A percentile compares a stretch with the other conserved stretches of the same genome.
These are phyloP conservation scores for Erythrobasidium hasegawianum DNA, from an alignment of 1,284 basidiomycete species.

Conservation along the genomic window DNA sequence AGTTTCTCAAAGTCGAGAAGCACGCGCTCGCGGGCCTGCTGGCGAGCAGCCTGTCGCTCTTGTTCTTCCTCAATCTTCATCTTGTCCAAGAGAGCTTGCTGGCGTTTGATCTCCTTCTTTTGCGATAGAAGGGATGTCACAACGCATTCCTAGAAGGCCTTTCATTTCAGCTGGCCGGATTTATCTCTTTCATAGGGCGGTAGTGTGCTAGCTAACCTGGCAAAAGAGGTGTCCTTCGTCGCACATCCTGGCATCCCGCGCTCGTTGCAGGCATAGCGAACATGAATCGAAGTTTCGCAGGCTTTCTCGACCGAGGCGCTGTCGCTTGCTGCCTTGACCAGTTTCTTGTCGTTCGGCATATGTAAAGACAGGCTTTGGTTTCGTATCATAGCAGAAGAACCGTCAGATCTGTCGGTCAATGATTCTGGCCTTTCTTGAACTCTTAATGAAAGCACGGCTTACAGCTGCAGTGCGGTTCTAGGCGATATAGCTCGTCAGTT, in stretches of 20 bases:
- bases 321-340: constrained; percentile 70
- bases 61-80: constrained; percentile 70
- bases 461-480: constrained; percentile 33
- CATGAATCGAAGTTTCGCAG: constrained; percentile 33
- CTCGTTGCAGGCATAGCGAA: constrained; percentile 59
- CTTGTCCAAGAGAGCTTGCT: constrained; percentile 68
- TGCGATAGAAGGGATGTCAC: constrained; percentile 59
- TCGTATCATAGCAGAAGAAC: no score
- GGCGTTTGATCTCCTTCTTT: constrained; percentile 80
- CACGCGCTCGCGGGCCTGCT: constrained; percentile 76
- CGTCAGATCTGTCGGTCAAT: no score
- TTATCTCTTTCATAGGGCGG: no score
- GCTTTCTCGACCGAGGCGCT: constrained; percentile 53
- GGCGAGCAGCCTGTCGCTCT: constrained; percentile 62
- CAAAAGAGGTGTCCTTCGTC: constrained; percentile 77
- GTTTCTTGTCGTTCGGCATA: constrained; percentile 65
- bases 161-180: constrained; percentile 50
- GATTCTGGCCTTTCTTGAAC: no score
- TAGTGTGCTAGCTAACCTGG: no score
- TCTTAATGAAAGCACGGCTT: neutral
- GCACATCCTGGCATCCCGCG: constrained; percentile 74
- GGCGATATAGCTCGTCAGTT: neutral
- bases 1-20: constrained; percentile 78
- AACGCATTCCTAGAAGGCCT: constrained; percentile 50
- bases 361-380: constrained; percentile 20